These are phyloP conservation scores for Eutrema heterophyllum DNA, from an alignment of 345 rosid species.

Conservation along the genomic window DNA sequence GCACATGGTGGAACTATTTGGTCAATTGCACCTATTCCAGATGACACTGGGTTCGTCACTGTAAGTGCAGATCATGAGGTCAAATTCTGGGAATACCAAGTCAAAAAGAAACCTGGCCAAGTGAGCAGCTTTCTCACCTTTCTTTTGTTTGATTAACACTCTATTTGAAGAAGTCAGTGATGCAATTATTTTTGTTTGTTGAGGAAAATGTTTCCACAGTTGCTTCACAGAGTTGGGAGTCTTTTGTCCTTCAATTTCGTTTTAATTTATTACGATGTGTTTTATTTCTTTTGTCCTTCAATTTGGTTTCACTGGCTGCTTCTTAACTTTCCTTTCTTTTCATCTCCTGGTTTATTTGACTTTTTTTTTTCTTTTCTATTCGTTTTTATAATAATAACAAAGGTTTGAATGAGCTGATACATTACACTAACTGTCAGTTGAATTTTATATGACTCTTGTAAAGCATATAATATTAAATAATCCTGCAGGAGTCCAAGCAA, in stretches of 20 bases:
- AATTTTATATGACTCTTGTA: neutral
- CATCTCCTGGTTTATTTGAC: neutral
- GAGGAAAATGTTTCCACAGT: neutral
- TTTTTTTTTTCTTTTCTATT: neutral
- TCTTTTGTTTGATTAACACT: neutral
- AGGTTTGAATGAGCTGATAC: neutral
- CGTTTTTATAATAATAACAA: neutral
- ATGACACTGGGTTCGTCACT: slow-evolving; percentile 78
- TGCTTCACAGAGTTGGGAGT: neutral
- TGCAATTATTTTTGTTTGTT: neutral
- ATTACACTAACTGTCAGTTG: neutral
- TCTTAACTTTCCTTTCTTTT: neutral
- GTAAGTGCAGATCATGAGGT: slow-evolving; percentile 95
- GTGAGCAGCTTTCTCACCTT: slow-evolving; percentile 37
- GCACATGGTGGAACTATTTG: slow-evolving; percentile 87
- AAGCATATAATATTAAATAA: neutral
- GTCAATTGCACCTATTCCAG: slow-evolving; percentile 70
- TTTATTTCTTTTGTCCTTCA: neutral
- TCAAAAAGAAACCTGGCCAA: slow-evolving; percentile 61
- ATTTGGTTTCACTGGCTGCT: neutral
- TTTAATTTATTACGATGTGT: neutral
- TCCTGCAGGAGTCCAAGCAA: slow-evolving; percentile 58
- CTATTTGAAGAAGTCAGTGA: neutral
- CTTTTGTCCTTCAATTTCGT: no score
- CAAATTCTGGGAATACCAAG: slow-evolving; percentile 87